Conservation (phyloP, 768 basidiomycete genomes). For the Podaxis sp. region DNA sequence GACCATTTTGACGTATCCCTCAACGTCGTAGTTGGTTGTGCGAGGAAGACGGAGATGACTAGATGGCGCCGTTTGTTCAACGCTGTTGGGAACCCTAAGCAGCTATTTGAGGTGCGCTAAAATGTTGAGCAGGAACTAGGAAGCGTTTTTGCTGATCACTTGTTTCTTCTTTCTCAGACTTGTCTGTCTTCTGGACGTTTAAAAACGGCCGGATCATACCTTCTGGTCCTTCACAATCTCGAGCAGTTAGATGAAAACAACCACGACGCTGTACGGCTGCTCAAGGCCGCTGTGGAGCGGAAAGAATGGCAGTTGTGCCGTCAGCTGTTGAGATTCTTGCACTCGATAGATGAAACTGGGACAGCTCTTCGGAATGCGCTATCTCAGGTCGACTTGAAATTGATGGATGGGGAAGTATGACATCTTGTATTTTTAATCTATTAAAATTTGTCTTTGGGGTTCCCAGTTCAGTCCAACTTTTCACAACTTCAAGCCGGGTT, state of each 20-base stretch:
- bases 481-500: neutral
- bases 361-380: conserved; percentile 64
- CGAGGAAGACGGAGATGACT: conserved; percentile 93
- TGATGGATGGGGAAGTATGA: conserved; percentile 11
- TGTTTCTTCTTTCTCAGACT: conserved; percentile 41
- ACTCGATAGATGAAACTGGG: conserved; percentile 89
- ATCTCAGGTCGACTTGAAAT: conserved; percentile 32
- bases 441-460: neutral
- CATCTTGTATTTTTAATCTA: neutral
- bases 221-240: conserved; percentile 90
- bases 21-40: conserved; percentile 94
- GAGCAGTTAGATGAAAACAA: conserved; percentile 84
- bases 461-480: neutral
- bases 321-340: conserved; percentile 89
- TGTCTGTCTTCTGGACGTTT: conserved; percentile 73
- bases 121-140: neutral
- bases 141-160: neutral
- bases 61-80: conserved; percentile 88
- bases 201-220: conserved; percentile 89
- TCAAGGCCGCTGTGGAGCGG: conserved; percentile 71
- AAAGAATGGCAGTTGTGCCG: conserved; percentile 91
- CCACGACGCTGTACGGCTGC: conserved; percentile 77
- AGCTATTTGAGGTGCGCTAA: conserved; percentile 77
- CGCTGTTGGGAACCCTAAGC: conserved; percentile 87
- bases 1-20: conserved; percentile 91